Conservation (phyloP, 495 filamentous ascomycete genomes). For the Penicillium odoratum region DNA sequence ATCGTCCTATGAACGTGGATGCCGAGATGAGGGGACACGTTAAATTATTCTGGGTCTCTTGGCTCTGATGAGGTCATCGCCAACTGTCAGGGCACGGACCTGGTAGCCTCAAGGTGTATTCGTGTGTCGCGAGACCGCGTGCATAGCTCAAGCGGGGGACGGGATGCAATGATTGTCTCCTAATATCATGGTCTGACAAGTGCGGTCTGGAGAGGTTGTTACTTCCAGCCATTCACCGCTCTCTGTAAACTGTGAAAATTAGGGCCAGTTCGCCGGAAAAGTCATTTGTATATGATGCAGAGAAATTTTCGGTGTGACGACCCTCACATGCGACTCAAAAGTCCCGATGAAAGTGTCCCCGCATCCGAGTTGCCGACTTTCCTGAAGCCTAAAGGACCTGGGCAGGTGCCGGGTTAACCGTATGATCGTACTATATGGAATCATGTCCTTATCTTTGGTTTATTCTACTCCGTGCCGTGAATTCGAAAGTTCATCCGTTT, state of each 20-base stretch:
- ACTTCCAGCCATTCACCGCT: neutral
- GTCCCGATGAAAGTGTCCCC: constrained; percentile 9
- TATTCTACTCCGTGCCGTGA: too few species aligned
- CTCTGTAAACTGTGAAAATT: neutral
- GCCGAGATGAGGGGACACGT: constrained; percentile 8
- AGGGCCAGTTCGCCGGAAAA: neutral
- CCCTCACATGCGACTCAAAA: constrained; percentile 10
- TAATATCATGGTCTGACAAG: neutral
- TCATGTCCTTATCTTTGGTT: too few species aligned
- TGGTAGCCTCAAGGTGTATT: neutral
- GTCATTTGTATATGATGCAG: too few species aligned
- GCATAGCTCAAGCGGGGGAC: neutral
- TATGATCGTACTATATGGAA: neutral
- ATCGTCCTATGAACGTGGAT: neutral
- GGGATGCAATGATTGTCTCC: neutral
- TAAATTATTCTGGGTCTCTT: constrained; percentile 1
- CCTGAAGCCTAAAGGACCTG: too few species aligned
- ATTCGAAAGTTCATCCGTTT: too few species aligned
- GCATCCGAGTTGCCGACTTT: constrained; percentile 2
- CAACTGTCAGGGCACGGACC: constrained; percentile 13
- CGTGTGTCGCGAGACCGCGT: neutral
- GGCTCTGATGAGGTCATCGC: constrained; percentile 24
- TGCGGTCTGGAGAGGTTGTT: neutral
- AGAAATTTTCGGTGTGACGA: neutral
- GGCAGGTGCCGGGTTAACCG: neutral